Conservation (phyloP, 75 land plant species). For the Selaginella moellendorffii region DNA sequence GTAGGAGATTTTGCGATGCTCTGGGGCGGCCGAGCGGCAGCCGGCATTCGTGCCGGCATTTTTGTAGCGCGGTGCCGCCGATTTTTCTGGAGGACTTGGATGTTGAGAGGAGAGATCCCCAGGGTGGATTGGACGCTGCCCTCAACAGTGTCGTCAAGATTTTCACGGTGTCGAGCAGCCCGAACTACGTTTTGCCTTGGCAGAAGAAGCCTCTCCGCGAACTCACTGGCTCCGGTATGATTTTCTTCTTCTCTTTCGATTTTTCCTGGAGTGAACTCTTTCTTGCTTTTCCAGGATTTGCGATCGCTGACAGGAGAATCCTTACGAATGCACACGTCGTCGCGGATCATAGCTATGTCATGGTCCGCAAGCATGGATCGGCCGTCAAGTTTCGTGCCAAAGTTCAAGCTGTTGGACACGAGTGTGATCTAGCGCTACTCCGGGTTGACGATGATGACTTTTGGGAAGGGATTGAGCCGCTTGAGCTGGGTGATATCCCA, state of each 20-base stretch:
- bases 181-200: constrained; percentile 87
- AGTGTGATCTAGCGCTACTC: constrained; percentile 84
- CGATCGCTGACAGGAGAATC: constrained; percentile 50
- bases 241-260: neutral
- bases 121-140: constrained; percentile 34
- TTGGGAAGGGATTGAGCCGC: constrained; percentile 36
- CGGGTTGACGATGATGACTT: constrained; percentile 67
- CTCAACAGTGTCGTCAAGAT: constrained; percentile 86
- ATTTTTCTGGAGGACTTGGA: too few relatives aligned
- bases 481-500: constrained; percentile 80
- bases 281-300: constrained; percentile 45
- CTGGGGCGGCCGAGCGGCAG: too few relatives aligned
- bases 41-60: too few relatives aligned
- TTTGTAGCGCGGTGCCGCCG: too few relatives aligned
- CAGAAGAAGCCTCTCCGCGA: constrained; percentile 92
- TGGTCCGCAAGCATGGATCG: constrained; percentile 88
- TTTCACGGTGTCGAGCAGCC: constrained; percentile 76
- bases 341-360: constrained; percentile 82
- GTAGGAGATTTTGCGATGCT: too few relatives aligned
- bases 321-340: constrained; percentile 94
- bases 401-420: constrained; percentile 82
- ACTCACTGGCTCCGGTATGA: constrained; percentile 63
- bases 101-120: too few relatives aligned
- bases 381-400: constrained; percentile 75
- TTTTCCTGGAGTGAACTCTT: neutral